Conservation (phyloP, 2,329 filamentous ascomycete species). For the Beauveria varroae region DNA sequence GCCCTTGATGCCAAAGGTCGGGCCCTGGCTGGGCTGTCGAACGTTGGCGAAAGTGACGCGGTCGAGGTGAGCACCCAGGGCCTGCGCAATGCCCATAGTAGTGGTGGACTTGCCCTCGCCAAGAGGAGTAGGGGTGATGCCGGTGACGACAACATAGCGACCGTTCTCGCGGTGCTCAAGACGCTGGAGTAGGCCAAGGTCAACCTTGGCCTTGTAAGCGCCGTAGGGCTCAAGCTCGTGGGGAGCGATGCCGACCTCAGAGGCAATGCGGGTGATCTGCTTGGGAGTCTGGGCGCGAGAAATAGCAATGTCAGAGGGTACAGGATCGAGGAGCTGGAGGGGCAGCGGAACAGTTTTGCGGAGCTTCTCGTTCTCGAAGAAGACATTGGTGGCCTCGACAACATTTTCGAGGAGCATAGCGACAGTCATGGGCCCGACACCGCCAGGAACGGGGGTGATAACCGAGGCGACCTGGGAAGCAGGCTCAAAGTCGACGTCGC, state of each 20-base stretch:
- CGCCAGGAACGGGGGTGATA: constrained; percentile 93
- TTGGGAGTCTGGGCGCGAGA: constrained; percentile 89
- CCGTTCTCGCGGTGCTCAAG: constrained; percentile 83
- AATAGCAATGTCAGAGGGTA: constrained; percentile 93
- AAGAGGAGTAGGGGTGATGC: constrained; percentile 92
- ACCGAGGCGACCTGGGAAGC: constrained; percentile 79
- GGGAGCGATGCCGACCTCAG: constrained; percentile 79
- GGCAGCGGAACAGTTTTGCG: constrained; percentile 77
- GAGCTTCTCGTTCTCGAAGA: constrained; percentile 76
- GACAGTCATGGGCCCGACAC: constrained; percentile 97
- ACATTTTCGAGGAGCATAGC: constrained; percentile 97
- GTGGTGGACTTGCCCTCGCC: constrained; percentile 98
- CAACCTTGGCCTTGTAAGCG: constrained; percentile 92
- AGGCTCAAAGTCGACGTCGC: constrained; percentile 87
- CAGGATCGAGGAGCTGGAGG: constrained; percentile 67
- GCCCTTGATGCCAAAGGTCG: constrained; percentile 98
- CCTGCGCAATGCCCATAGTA: constrained; percentile 90
- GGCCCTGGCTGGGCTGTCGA: constrained; percentile 90
- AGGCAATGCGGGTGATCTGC: constrained; percentile 74
- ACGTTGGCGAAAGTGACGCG: constrained; percentile 94
- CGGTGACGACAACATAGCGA: constrained; percentile 85
- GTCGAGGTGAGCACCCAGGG: constrained; percentile 79
- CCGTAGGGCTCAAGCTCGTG: constrained; percentile 93
- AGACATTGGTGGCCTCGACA: constrained; percentile 72
- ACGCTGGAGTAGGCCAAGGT: constrained; percentile 71